Conservation (phyloP, 2,329 filamentous ascomycete genomes). For the Ophioceras dolichostomum region DNA sequence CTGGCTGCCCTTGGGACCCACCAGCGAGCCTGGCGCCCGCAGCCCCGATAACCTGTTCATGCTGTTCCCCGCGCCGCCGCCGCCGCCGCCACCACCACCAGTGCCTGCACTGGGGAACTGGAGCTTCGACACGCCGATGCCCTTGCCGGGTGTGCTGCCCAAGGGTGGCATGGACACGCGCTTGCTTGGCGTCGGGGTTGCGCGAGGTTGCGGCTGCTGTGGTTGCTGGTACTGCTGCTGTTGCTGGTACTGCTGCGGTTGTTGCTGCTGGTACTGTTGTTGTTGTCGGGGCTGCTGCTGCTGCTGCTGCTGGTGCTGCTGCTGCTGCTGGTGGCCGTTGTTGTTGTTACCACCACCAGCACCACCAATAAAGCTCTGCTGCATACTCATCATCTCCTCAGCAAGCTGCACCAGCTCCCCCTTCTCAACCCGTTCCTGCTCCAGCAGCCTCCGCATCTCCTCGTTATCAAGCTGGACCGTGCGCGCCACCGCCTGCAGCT, state of each 20-base stretch:
- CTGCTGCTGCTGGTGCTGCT: conserved; percentile 1
- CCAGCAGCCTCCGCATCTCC: conserved; percentile 50
- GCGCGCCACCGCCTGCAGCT: conserved; percentile 59
- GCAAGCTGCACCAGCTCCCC: conserved; percentile 70
- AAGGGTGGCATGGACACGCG: conserved; percentile 7
- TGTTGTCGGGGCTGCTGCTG: neutral
- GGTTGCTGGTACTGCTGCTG: neutral
- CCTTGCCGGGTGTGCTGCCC: conserved; percentile 11
- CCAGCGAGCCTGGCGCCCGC: conserved; percentile 41
- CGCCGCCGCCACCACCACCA: too few species aligned
- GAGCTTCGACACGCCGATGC: conserved; percentile 8
- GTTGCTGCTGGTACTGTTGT: neutral
- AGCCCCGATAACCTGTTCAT: conserved; percentile 33
- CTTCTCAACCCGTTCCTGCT: conserved; percentile 70
- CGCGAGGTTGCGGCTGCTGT: conserved; percentile 4
- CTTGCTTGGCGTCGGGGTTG: conserved; percentile 11
- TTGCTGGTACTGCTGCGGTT: neutral
- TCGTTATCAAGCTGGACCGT: conserved; percentile 61
- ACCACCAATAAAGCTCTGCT: conserved; percentile 28
- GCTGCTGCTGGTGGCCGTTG: conserved; percentile 5
- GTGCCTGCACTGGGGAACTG: too few species aligned
- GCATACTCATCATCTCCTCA: conserved; percentile 71
- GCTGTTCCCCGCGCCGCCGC: neutral
- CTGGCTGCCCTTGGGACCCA: conserved; percentile 32
- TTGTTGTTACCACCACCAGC: conserved; percentile 12